Conservation (phyloP, 257 asterid species). For the Handroanthus guayacan region DNA sequence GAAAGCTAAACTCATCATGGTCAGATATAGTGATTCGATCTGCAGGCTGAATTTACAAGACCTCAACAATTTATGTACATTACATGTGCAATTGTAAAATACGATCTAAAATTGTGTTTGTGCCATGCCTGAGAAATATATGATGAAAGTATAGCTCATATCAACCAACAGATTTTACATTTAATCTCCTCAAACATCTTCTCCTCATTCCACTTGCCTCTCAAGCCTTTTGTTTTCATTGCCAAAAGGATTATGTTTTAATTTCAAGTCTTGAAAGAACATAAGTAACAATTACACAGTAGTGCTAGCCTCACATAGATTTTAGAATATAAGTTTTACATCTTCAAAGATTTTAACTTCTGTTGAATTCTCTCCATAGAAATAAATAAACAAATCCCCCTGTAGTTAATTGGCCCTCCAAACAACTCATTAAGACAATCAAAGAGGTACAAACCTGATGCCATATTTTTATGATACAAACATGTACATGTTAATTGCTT, state of each 20-base stretch:
- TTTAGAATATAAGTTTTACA: not conserved
- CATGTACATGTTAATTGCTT: conserved; percentile 17
- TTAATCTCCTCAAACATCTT: not conserved
- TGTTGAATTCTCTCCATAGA: not conserved
- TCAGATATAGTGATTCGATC: not conserved
- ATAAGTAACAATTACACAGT: not conserved
- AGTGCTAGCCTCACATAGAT: not conserved
- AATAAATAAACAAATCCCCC: conserved; percentile 8
- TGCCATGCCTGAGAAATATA: not conserved
- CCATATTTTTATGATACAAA: conserved; percentile 15
- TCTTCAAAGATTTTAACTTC: conserved; percentile 7
- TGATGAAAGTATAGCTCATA: conserved; percentile 24
- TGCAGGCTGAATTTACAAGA: not conserved
- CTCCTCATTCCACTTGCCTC: not conserved
- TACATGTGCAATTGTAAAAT: conserved; percentile 1
- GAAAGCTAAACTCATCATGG: conserved; percentile 11
- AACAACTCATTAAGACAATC: conserved; percentile 18
- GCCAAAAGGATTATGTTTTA: not conserved
- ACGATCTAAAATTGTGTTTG: not conserved
- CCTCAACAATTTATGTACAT: not conserved
- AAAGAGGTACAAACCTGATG: conserved; percentile 17
- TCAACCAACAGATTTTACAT: conserved; percentile 5
- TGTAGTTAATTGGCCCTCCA: not conserved
- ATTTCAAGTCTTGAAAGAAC: conserved; percentile 2
- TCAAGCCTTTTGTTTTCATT: not conserved